These are phyloP conservation scores for Scheffersomyces stambukii DNA, from an alignment of 1,139 yeast genomes.

Conservation along the genomic window DNA sequence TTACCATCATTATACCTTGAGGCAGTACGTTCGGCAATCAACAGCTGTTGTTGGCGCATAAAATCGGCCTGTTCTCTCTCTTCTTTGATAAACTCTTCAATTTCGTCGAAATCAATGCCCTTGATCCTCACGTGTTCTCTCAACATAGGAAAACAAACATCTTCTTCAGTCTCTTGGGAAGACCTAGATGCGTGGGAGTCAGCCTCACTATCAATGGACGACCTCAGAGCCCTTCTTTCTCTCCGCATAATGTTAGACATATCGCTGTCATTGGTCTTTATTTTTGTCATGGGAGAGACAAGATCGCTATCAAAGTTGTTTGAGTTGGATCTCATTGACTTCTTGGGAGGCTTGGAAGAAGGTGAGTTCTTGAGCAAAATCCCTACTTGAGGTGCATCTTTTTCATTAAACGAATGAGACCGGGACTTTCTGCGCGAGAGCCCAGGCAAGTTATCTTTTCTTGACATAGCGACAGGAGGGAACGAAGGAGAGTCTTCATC, in stretches of 20 bases:
- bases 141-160: conserved; percentile 94
- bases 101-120: conserved; percentile 76
- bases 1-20: too few species aligned
- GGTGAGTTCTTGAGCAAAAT: conserved; percentile 5
- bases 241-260: conserved; percentile 9
- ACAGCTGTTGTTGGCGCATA: conserved; percentile 31
- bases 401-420: too few species aligned
- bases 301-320: conserved; percentile 26
- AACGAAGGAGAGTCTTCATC: too few species aligned
- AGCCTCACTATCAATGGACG: conserved; percentile 55
- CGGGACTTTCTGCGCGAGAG: too few species aligned
- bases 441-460: too few species aligned
- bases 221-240: conserved; percentile 6
- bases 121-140: conserved; percentile 65
- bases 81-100: conserved; percentile 68
- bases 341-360: conserved; percentile 10
- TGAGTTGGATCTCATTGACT: conserved; percentile 22
- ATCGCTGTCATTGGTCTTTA: conserved; percentile 32
- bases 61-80: conserved; percentile 29
- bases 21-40: too few species aligned
- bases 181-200: conserved; percentile 70
- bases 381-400: conserved; percentile 7
- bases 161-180: conserved; percentile 89
- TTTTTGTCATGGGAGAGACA: conserved; percentile 28
- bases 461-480: too few species aligned